Evolutionary conservation across 1,284 basidiomycete genomes (phyloP), one percentile per base, ranked within the genome.

Genomic region (Inonotus obliquus): DNA sequence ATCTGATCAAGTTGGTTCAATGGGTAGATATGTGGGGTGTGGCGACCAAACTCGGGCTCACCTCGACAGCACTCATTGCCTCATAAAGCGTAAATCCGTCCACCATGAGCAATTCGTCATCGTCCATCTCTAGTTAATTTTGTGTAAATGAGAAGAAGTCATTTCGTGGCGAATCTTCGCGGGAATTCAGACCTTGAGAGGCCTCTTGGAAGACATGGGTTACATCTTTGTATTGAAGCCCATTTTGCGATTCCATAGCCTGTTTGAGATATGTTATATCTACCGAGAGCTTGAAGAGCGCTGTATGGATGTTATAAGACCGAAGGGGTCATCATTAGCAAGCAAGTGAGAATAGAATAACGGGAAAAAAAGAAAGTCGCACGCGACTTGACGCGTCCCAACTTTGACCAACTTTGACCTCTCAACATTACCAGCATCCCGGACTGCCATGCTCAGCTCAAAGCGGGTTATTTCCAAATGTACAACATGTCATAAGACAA

Each of bases 21-120:
- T 54, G 65, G 47, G n/a, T 59, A 17, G n/a, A 5, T 44, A 9
- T n/a, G 61, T 25, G 21, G 57, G 27, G 49, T 37, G 25, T 55
- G 44, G 37, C 37, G 63, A 32, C 32, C 32, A 32, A 32, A 9
- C 32, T 25, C 4, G 21, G 3, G 61, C 77, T 66, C 70, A 91
- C 90, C 80, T 93, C 88, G 60, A 96, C 85, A 17, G 92, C 91
- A 65, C 90, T 91, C 94, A 96, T 96, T 13, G 92, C 87, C 64
- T 96, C 94, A 65, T 89, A 79, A 54, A 95, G 76, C 14, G 84
- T 82, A 66, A 93, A 89, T 37, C 82, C 82, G 0, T 85, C 80
- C 63, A 85, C 84, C 48, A 92, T 80, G n/a, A 94, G 66, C 64
- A 93, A 77, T 55, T 80, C 79, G 11, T 85, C 86, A 1, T 80